Conservation (phyloP, 352 stramenopile genomes). For the Phytopythium cucurbitacearum region DNA sequence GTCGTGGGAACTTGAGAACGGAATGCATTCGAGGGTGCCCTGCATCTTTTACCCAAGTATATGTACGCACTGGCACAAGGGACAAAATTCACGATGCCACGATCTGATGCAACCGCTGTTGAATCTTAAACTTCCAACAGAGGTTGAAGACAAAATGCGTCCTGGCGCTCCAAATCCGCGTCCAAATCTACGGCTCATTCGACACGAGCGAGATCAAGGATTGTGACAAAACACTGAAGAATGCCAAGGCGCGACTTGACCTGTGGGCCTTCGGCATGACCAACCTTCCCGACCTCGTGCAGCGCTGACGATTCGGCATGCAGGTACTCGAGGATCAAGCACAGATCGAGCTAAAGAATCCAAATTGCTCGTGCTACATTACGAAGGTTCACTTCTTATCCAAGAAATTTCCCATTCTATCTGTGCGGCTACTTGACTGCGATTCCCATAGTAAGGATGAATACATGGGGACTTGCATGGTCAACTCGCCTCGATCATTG, state of each 20-base stretch:
- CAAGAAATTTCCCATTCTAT: conserved; percentile 14
- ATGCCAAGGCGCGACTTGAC: conserved; percentile 4
- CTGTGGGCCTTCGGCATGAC: conserved; percentile 13
- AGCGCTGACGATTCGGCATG: conserved; percentile 20
- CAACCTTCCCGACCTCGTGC: conserved; percentile 18
- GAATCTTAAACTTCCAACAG: no score
- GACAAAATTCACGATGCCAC: no score
- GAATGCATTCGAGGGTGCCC: no score
- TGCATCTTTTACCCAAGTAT: no score
- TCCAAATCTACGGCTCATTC: conserved; percentile 22
- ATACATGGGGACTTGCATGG: conserved; percentile 27
- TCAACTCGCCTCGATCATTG: conserved; percentile 13
- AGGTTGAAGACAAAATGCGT: no score
- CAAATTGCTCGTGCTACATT: conserved; percentile 22
- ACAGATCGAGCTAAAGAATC: conserved; percentile 17
- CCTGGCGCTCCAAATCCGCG: conserved; percentile 11
- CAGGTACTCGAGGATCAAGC: conserved; percentile 27
- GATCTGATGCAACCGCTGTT: no score
- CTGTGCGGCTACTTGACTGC: conserved; percentile 28
- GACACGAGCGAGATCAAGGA: no score
- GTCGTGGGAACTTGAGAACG: no score
- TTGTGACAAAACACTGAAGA: no score
- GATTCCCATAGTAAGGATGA: conserved; percentile 12
- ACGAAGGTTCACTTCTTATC: no score
- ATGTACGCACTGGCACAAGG: no score